Percentiles rank a stretch among this genome's conserved stretches.
phyloP scores from a whole-genome alignment of 495 filamentous ascomycete genomes.

The Penicillium lividum region DNA sequence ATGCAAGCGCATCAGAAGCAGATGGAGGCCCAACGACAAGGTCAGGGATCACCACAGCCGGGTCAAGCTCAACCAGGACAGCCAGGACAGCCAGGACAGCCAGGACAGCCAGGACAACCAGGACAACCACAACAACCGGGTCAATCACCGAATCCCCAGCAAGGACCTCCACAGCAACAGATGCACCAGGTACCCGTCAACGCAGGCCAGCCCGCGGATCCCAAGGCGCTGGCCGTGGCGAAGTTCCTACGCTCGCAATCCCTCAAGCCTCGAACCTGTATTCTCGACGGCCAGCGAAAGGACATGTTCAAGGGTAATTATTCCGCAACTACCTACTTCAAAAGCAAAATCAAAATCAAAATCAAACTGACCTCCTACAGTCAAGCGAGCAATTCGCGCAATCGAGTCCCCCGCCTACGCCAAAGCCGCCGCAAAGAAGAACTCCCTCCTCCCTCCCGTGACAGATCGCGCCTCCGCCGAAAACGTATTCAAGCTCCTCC shows the following conservation, averaged over 20 bases:
- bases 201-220: slow-evolving; percentile 75
- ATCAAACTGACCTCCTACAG: slow-evolving; percentile 42
- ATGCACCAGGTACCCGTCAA: slow-evolving; percentile 54
- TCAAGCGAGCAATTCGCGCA: slow-evolving; percentile 95
- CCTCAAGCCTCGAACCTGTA: slow-evolving; percentile 87
- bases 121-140: slow-evolving; percentile 48
- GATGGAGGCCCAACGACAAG: slow-evolving; percentile 48
- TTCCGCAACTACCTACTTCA: background rate
- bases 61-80: slow-evolving; percentile 24
- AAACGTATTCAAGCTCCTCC: slow-evolving; percentile 92
- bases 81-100: slow-evolving; percentile 42
- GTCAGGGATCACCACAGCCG: slow-evolving; percentile 46
- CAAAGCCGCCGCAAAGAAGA: slow-evolving; percentile 79
- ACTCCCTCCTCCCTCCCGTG: slow-evolving; percentile 83
- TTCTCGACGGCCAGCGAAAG: slow-evolving; percentile 94
- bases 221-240: slow-evolving; percentile 85
- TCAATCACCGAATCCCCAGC: slow-evolving; percentile 39
- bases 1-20: slow-evolving; percentile 52
- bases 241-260: slow-evolving; percentile 83
- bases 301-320: slow-evolving; percentile 90
- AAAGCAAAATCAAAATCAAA: background rate
- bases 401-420: slow-evolving; percentile 85
- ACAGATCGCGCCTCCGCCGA: slow-evolving; percentile 83
- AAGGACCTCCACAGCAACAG: slow-evolving; percentile 43
- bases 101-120: slow-evolving; percentile 44